Evolutionary conservation across 345 rosid genomes (phyloP).

Genomic region (Brassica napus): Da-Ae NC_063452.1:61089001-61089500

Average conservation of each 20-base stretch:
- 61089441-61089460: constrained; percentile 59
- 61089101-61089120: constrained; percentile 67
- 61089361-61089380: constrained; percentile 66
- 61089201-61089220: constrained; percentile 72
- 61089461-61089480: constrained; percentile 80
- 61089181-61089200: constrained; percentile 78
- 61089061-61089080: background rate
- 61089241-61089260: constrained; percentile 13
- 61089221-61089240: constrained; percentile 80
- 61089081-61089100: background rate
- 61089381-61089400: constrained; percentile 1
- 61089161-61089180: constrained; percentile 69
- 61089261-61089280: background rate
- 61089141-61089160: constrained; percentile 94
- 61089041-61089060: background rate
- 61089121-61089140: constrained; percentile 47
- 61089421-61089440: constrained; percentile 6
- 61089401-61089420: background rate
- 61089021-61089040: background rate
- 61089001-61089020: constrained; percentile 33
- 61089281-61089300: background rate
- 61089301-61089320: background rate
- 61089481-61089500: constrained; percentile 59
- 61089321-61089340: constrained; percentile 87
- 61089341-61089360: constrained; percentile 85